Evolutionary conservation across 1,139 yeast genomes (phyloP).

Genomic region (Lodderomyces jiufengensis): DNA sequence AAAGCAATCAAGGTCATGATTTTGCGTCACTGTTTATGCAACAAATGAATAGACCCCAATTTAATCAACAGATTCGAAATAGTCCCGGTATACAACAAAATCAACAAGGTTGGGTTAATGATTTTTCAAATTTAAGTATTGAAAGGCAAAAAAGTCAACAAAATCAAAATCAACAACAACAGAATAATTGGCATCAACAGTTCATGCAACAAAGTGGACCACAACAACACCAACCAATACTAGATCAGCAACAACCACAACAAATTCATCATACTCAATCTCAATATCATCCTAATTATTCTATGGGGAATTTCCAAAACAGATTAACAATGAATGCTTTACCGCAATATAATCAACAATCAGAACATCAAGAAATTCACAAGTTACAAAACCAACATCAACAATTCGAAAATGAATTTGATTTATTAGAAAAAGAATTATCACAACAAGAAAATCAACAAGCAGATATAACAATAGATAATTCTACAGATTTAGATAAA

Average conservation of each 20-base stretch:
- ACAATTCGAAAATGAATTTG: conserved; percentile 36
- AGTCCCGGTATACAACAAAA: conserved; percentile 12
- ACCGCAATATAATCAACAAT: conserved; percentile 13
- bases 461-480: conserved; percentile 5
- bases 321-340: conserved; percentile 9
- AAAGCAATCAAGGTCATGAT: conserved; percentile 11
- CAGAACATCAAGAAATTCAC: conserved; percentile 34
- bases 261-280: conserved; percentile 8
- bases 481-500: conserved; percentile 22
- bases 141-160: too few relatives aligned
- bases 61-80: conserved; percentile 11
- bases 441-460: conserved; percentile 12
- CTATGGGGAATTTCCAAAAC: conserved; percentile 8
- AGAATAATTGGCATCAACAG: conserved; percentile 28
- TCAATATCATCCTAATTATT: conserved; percentile 11
- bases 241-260: conserved; percentile 10
- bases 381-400: conserved; percentile 25
- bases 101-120: conserved; percentile 28
- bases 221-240: conserved; percentile 3
- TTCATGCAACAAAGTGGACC: conserved; percentile 18
- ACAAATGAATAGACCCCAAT: conserved; percentile 13
- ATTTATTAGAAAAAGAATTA: conserved; percentile 33
- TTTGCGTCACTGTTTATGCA: conserved; percentile 22
- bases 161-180: conserved; percentile 10
- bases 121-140: conserved; percentile 28